Base-by-base conservation (phyloP, 2,329 filamentous ascomycete species). In the Stenocarpella maydis region DNA sequence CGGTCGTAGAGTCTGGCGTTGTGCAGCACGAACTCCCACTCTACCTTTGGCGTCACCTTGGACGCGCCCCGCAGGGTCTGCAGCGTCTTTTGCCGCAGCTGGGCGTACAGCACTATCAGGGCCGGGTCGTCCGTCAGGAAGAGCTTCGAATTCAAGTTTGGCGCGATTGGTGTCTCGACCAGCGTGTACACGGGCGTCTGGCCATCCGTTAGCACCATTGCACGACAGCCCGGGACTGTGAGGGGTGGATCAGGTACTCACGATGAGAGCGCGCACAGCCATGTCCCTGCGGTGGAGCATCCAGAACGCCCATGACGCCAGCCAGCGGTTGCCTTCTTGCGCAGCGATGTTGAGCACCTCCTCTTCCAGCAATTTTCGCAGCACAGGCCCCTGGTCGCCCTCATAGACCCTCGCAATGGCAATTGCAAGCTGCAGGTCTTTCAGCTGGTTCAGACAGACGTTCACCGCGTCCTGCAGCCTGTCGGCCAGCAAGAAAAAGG, bases 241-340 rank as follows among this genome's bases (percentile, higher is more conserved):
- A 28, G 10, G 28, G 2, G 28, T 12, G 7, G 15, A 31, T 5
- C 10, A 24, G 14, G 12, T 21, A 81, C 90, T 84, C 81, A 94
- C 91, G 74, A 97, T 91, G 4, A 99, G 83, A 8, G 92, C 90
- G 65, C 93, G 89, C 8, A 98, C 94, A 7, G 95, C 92, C 84
- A 94, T 92, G 73, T 97, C 92, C 71, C 91, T 89, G 72, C 92
- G 88, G 45, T 90, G 90, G 6, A 98, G 85, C 86, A 97, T 93
- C 91, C 94, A 97, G 77, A 97, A 97, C 2, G 93, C 93, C 96
- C 96, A 99, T 0, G 92, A 96, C 14, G 95, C 93, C 69, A 97
- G 88, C 95, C 96, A 99, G 69, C 95, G 87, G 76, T 99, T 95
- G 2, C 94, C 94, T 72, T 95, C 90, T 49, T 90, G 86, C 0